phyloP scores from a whole-genome alignment of 306 rosid species.

The barrel medic (Medicago truncatula) region MtrunA17r5.0-ANR NC_053043.1:19550501-19551000 shows the following conservation, averaged over 20 bases:
- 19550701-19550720: background rate
- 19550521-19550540: constrained; percentile 76
- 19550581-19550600: constrained; percentile 98
- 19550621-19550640: constrained; percentile 28
- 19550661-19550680: constrained; percentile 15
- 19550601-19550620: constrained; percentile 37
- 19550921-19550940: background rate
- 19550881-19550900: constrained; percentile 31
- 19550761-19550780: constrained; percentile 9
- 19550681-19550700: constrained; percentile 15
- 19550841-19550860: background rate
- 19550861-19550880: constrained; percentile 15
- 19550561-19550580: constrained; percentile 97
- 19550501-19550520: constrained; percentile 78
- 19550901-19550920: background rate
- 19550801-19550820: constrained; percentile 11
- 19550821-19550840: constrained; percentile 20
- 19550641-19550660: constrained; percentile 33
- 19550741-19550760: background rate
- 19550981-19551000: constrained; percentile 33
- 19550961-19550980: background rate
- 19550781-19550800: constrained; percentile 8
- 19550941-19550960: background rate
- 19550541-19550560: constrained; percentile 82
- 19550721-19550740: constrained; percentile 11